Percentiles rank a stretch among this genome's conserved stretches.
phyloP scores from a whole-genome alignment of 2,329 filamentous ascomycete genomes.

The Arthroderma uncinatum region DNA sequence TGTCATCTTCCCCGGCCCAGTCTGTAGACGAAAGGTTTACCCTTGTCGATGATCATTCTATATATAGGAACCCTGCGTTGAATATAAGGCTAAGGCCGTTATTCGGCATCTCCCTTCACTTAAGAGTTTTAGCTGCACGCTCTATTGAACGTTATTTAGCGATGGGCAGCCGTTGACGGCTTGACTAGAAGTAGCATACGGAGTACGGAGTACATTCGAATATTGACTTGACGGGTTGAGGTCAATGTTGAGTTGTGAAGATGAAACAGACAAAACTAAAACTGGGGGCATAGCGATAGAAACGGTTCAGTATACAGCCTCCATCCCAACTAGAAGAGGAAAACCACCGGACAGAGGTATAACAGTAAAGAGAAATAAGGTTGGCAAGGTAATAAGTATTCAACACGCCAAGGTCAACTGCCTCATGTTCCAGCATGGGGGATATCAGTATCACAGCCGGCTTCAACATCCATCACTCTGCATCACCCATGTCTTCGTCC shows the following conservation, averaged over 20 bases:
- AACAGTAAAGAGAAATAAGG: background rate
- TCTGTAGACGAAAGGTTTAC: background rate
- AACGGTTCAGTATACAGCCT: background rate
- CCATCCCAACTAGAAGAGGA: too few relatives aligned
- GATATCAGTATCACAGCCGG: background rate
- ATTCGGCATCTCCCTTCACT: background rate
- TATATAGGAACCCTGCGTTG: background rate
- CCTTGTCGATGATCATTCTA: background rate
- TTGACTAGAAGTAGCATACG: too few relatives aligned
- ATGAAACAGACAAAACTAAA: too few relatives aligned
- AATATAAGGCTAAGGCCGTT: background rate
- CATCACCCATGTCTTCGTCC: background rate
- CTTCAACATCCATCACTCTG: background rate
- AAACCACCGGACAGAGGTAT: background rate
- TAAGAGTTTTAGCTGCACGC: too few relatives aligned
- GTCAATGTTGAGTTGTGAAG: too few relatives aligned
- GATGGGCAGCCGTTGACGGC: too few relatives aligned
- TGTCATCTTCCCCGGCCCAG: too few relatives aligned
- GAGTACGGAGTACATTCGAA: too few relatives aligned
- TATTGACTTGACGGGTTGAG: too few relatives aligned
- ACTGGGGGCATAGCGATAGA: background rate
- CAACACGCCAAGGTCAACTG: background rate
- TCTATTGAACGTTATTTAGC: too few relatives aligned
- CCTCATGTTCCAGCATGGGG: constrained; percentile 2
- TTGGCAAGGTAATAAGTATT: background rate